Evolutionary conservation across 164 flowering plant species (phyloP).

Genomic region (Vitis amurensis): DNA sequence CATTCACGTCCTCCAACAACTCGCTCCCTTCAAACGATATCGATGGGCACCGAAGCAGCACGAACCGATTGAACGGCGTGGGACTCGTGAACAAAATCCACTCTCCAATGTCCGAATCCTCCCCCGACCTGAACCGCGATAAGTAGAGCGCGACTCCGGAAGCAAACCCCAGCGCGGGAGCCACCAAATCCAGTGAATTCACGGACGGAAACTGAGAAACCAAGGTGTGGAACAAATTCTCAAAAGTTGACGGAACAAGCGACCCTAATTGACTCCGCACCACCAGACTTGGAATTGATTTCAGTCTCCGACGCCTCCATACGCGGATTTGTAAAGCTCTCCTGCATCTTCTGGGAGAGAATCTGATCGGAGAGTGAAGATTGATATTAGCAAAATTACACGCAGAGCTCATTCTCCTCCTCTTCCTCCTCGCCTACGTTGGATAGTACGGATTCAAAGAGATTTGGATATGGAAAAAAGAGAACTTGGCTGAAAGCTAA

Average conservation of each 20-base stretch:
- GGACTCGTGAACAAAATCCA: conserved; percentile 82
- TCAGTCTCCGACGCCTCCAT: conserved; percentile 35
- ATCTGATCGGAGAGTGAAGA: background rate
- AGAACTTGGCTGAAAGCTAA: too few relatives aligned
- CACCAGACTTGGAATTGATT: conserved; percentile 3
- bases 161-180: conserved; percentile 59
- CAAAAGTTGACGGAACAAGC: conserved; percentile 3
- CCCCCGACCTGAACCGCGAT: conserved; percentile 14
- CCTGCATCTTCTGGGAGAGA: background rate
- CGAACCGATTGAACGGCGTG: conserved; percentile 90
- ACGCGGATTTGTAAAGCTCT: conserved; percentile 8
- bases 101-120: conserved; percentile 40
- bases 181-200: conserved; percentile 38
- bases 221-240: conserved; percentile 26
- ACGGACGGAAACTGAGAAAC: conserved; percentile 38
- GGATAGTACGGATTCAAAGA: too few relatives aligned
- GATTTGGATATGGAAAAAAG: too few relatives aligned
- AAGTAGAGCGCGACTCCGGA: conserved; percentile 45
- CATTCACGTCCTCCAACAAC: conserved; percentile 47
- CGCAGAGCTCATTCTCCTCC: conserved; percentile 1
- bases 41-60: conserved; percentile 81
- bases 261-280: conserved; percentile 2
- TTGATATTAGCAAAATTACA: background rate
- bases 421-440: too few relatives aligned
- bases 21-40: conserved; percentile 52